These are phyloP conservation scores for Xylaria multiplex DNA, from an alignment of 2,329 filamentous ascomycete genomes.

Conservation along the genomic window DNA sequence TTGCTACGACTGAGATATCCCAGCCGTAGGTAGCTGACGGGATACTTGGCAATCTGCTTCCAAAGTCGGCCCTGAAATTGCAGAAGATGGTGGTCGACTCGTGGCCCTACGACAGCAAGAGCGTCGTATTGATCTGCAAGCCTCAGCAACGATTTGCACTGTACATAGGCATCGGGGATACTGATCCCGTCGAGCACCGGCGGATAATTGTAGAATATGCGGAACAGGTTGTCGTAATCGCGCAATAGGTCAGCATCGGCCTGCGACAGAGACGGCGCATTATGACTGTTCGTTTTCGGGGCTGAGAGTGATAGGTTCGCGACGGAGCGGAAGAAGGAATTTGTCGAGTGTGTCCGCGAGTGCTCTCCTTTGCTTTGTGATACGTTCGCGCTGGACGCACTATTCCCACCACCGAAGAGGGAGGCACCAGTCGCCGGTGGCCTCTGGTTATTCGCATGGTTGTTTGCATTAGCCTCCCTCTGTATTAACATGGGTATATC, in stretches of 20 bases:
- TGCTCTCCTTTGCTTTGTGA: slow-evolving; percentile 65
- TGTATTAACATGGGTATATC: slow-evolving; percentile 91
- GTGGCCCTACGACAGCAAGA: slow-evolving; percentile 83
- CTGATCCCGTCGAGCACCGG: slow-evolving; percentile 85
- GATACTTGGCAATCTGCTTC: slow-evolving; percentile 97
- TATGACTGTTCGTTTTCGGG: slow-evolving; percentile 56
- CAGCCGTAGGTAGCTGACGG: slow-evolving; percentile 88
- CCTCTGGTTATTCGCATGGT: slow-evolving; percentile 31
- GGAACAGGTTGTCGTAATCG: slow-evolving; percentile 95
- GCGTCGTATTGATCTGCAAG: slow-evolving; percentile 97
- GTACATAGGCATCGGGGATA: slow-evolving; percentile 90
- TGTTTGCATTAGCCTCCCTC: slow-evolving; percentile 64
- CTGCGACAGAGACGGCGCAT: slow-evolving; percentile 62
- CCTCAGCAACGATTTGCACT: slow-evolving; percentile 88
- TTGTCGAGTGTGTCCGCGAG: slow-evolving; percentile 62
- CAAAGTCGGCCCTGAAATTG: slow-evolving; percentile 91
- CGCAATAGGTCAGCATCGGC: slow-evolving; percentile 80
- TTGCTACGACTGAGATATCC: slow-evolving; percentile 86
- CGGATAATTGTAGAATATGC: slow-evolving; percentile 93
- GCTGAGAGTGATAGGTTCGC: slow-evolving; percentile 73
- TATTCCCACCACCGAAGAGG: slow-evolving; percentile 67
- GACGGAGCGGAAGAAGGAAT: slow-evolving; percentile 85
- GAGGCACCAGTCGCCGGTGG: slow-evolving; percentile 53
- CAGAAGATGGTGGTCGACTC: slow-evolving; percentile 92
- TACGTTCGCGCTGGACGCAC: slow-evolving; percentile 46